A percentile compares a stretch with the other conserved stretches of the same genome.
Conservation (phyloP, 2,329 filamentous ascomycete species). For the Xylaria sp. region DNA sequence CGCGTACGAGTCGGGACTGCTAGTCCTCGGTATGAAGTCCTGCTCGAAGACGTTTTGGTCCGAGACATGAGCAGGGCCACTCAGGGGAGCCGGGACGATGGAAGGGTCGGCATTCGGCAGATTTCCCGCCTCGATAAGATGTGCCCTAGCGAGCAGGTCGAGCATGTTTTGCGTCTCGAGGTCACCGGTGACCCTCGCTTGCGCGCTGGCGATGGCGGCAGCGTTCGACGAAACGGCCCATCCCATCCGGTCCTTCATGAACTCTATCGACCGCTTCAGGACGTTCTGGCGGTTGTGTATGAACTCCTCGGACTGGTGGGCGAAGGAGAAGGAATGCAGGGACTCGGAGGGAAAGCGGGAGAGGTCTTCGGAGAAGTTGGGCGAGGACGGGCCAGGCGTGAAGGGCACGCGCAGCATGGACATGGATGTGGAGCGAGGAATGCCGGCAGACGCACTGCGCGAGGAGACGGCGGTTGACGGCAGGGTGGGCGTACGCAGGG, state of each 20-base stretch:
- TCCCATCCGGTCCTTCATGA: constrained; percentile 90
- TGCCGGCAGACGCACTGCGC: constrained; percentile 57
- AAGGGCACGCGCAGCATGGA: constrained; percentile 62
- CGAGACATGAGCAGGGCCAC: constrained; percentile 74
- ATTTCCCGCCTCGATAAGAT: constrained; percentile 72
- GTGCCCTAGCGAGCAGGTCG: constrained; percentile 80
- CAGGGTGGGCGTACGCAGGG: constrained; percentile 65
- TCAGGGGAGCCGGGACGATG: constrained; percentile 66
- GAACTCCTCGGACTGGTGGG: constrained; percentile 90
- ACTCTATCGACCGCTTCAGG: constrained; percentile 90
- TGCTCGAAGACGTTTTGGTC: constrained; percentile 83
- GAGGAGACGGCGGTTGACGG: constrained; percentile 67
- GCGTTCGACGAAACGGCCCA: constrained; percentile 73
- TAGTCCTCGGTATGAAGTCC: constrained; percentile 65
- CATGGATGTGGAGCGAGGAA: constrained; percentile 73
- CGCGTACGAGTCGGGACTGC: constrained; percentile 52
- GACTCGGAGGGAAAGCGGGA: constrained; percentile 93
- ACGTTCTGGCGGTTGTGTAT: constrained; percentile 91
- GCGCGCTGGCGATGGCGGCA: constrained; percentile 77
- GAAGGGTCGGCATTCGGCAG: constrained; percentile 52
- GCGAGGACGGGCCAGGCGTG: constrained; percentile 68
- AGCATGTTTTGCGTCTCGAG: constrained; percentile 88
- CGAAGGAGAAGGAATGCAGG: constrained; percentile 96
- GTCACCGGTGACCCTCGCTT: constrained; percentile 81
- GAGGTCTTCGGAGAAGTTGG: constrained; percentile 83